Evolutionary conservation across 192 early-diverging fungal genomes (phyloP).

Genomic region (Entomortierella beljakovae): DNA sequence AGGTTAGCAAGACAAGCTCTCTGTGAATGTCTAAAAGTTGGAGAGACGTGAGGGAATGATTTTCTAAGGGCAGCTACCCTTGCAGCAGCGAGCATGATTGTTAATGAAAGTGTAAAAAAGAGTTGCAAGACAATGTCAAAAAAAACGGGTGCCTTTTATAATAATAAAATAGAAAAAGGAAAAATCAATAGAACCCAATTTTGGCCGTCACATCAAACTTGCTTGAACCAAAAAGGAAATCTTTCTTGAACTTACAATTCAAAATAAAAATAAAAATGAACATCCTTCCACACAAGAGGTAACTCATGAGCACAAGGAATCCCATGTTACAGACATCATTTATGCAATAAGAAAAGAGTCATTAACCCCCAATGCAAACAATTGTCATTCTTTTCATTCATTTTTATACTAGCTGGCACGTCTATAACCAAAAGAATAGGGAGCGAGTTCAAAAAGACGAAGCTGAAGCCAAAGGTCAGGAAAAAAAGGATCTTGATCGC

Average conservation of each 20-base stretch:
- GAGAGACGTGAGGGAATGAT: constrained; percentile 2
- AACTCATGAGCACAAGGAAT: no score
- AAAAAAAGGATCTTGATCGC: constrained; percentile 61
- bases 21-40: constrained; percentile 26
- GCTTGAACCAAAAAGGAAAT: not conserved
- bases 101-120: not conserved
- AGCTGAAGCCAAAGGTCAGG: constrained; percentile 69
- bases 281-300: constrained; percentile 78
- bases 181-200: not conserved
- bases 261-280: constrained; percentile 67
- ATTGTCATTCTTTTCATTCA: not conserved
- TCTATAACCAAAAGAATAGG: constrained; percentile 77
- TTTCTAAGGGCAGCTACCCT: constrained; percentile 29
- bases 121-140: not conserved
- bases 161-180: no score
- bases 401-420: constrained; percentile 70
- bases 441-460: constrained; percentile 77
- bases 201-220: not conserved
- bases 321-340: no score
- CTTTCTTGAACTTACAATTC: not conserved
- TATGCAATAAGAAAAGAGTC: not conserved
- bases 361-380: no score
- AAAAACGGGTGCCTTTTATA: no score
- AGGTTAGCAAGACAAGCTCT: constrained; percentile 38
- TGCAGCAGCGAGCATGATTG: constrained; percentile 44